Percentiles rank a stretch among this genome's conserved stretches.
phyloP scores from a whole-genome alignment of 2,329 filamentous ascomycete genomes.

The Alternaria ethzedia region DNA sequence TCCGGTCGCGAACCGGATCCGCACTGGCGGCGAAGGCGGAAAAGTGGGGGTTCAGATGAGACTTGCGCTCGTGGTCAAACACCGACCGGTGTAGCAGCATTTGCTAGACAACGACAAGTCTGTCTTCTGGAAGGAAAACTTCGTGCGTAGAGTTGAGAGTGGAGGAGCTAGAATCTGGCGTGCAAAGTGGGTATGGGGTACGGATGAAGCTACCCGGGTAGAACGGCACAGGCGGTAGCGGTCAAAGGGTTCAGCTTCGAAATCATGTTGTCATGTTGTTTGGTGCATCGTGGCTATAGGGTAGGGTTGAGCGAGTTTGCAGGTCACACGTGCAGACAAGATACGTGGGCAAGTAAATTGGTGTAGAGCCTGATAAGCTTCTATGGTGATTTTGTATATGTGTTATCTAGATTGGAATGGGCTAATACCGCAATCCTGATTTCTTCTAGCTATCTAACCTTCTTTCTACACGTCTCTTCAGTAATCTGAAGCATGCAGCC shows the following conservation, averaged over 20 bases:
- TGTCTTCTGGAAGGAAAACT: background rate
- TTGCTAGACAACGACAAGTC: background rate
- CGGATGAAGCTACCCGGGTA: background rate
- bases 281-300: background rate
- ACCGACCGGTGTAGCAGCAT: conserved; percentile 1
- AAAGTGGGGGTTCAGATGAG: conserved; percentile 1
- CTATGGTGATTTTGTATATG: background rate
- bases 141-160: background rate
- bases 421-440: background rate
- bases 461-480: background rate
- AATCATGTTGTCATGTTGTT: background rate
- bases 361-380: background rate
- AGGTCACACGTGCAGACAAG: background rate
- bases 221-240: background rate
- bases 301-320: background rate
- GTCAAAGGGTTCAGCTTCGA: background rate
- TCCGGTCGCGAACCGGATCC: conserved; percentile 14
- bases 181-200: conserved; percentile 9
- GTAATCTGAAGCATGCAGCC: conserved; percentile 1
- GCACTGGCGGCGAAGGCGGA: conserved; percentile 7
- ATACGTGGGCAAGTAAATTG: background rate
- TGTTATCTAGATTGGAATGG: background rate
- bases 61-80: background rate
- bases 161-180: background rate
- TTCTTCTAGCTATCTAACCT: background rate